A percentile compares a stretch with the other conserved stretches of the same genome.
Conservation (phyloP, 768 basidiomycete species). For the Candolleomyces efflorescens region DNA sequence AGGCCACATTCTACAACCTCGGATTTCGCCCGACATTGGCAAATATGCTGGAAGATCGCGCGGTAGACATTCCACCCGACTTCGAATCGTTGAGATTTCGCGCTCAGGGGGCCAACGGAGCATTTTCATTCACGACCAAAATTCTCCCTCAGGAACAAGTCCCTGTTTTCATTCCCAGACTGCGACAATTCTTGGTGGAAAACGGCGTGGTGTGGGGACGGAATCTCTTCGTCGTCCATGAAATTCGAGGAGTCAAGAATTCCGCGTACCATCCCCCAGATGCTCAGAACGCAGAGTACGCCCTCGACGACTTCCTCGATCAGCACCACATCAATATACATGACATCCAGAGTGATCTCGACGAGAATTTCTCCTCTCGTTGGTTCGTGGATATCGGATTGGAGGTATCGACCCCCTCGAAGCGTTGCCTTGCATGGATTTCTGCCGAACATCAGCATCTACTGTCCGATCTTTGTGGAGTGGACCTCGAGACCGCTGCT, state of each 20-base stretch:
- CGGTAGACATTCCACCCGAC: background rate
- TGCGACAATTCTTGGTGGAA: background rate
- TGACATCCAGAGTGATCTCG: background rate
- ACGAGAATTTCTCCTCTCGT: background rate
- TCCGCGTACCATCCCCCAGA: background rate
- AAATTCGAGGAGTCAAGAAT: constrained; percentile 11
- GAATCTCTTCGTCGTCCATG: constrained; percentile 9
- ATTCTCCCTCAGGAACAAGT: background rate
- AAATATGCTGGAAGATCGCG: background rate
- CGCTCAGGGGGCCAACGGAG: background rate
- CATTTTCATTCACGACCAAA: background rate
- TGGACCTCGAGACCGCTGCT: background rate
- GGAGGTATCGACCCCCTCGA: background rate
- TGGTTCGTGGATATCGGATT: background rate
- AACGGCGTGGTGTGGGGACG: constrained; percentile 1
- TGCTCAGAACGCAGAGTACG: background rate
- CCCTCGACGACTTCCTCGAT: background rate
- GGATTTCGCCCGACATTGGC: background rate
- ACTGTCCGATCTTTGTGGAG: background rate
- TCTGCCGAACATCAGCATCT: background rate
- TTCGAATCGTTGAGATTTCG: background rate
- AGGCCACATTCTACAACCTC: background rate
- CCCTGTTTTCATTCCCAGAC: background rate
- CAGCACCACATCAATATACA: background rate
- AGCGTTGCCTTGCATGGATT: background rate